Conservation (phyloP, 2,329 filamentous ascomycete species). For the Claviceps digitariae region DNA sequence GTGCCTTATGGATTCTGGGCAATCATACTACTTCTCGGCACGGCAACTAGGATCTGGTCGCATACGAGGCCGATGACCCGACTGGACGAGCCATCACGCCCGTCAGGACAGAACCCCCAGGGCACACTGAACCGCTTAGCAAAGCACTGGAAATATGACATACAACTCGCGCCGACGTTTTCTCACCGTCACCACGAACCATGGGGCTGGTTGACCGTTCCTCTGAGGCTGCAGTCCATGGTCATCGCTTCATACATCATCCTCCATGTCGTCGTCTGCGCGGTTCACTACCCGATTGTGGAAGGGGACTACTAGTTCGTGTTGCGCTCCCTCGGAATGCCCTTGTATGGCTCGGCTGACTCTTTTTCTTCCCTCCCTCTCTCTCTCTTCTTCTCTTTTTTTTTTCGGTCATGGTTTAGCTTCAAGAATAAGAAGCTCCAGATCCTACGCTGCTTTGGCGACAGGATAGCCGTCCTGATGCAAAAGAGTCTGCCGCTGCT, state of each 20-base stretch:
- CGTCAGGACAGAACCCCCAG: background rate
- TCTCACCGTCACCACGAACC: background rate
- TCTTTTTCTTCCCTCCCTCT: background rate
- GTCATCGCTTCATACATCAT: conserved; percentile 19
- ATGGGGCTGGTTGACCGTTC: background rate
- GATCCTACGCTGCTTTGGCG: conserved; percentile 35
- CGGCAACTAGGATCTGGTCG: background rate
- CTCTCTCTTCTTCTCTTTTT: background rate
- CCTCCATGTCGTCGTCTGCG: conserved; percentile 17
- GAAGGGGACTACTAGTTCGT: conserved; percentile 18
- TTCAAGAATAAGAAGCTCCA: conserved; percentile 16
- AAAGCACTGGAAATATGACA: background rate
- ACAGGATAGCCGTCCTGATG: conserved; percentile 44
- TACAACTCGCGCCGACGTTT: background rate
- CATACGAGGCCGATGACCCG: background rate
- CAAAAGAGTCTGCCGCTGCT: conserved; percentile 44
- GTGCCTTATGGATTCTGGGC: background rate
- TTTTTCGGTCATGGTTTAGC: conserved; percentile 8
- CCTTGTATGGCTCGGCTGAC: background rate
- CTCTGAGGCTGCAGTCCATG: background rate
- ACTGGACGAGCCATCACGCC: background rate
- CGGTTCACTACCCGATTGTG: conserved; percentile 17
- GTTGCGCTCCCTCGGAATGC: background rate
- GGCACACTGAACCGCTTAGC: background rate
- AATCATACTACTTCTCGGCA: background rate